Evolutionary conservation across 331 rosid genomes (phyloP), one percentile per base, ranked within the genome.

Genomic region (Telfairia occidentalis): DNA sequence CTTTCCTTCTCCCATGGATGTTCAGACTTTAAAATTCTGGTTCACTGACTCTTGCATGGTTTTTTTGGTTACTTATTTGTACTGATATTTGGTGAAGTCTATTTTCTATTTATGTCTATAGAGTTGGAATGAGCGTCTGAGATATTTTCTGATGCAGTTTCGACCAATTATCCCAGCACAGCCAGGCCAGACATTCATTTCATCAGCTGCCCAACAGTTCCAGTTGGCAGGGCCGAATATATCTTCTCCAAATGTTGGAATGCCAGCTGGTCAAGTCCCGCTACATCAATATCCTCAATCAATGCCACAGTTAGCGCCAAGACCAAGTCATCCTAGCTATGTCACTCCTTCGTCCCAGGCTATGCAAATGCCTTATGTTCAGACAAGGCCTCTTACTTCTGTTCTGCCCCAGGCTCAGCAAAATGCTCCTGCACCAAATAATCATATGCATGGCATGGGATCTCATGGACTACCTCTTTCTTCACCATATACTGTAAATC

Each of bases 221-320:
- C 95, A 87, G 78, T 91, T 78, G 43, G 82, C 82, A 49, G 95
- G 95, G 55, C 96, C 87, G 84, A 86, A 87, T 53, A 86, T 83
- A 60, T 85, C 92, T 50, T 82, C 92, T 48, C 85, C 92, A 67
- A 84, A 89, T 81, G 77, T 74, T 29, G 92, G 92, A 79, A 83
- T 85, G 88, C 84, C 90, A 64, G 77, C 75, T 79, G 79, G 71
- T 79, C 97, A 89, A 79, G 79, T 85, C 80, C 97, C 86, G 85
- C 93, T 85, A 32, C 74, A 85, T 81, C 97, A 90, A 76, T 94
- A 80, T 84, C 85, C 96, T 75, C 98, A 93, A 84, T 86, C 87
- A 50, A 85, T 90, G 96, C 96, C 85, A 79, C 97, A 89, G 80
- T 85, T 90, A 75, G 76, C 85, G 76, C 82, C 84, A 63, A 89